phyloP scores from a whole-genome alignment of 306 rosid species.

The Gleditsia sinensis region DNA sequence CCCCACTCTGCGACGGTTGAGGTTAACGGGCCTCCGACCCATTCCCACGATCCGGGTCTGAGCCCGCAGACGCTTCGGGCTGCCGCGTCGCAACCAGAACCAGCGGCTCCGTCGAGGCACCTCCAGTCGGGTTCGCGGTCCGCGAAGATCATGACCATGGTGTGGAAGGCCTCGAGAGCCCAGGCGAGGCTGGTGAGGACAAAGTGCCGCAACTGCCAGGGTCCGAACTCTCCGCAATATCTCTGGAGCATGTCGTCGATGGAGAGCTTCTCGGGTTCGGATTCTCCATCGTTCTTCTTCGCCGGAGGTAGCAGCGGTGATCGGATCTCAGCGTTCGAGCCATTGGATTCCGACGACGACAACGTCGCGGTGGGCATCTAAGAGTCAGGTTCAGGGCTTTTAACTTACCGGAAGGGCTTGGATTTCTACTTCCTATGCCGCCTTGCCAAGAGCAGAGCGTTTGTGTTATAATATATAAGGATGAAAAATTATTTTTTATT shows the following conservation, averaged over 20 bases:
- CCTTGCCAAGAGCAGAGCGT: too few relatives aligned
- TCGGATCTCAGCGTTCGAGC: constrained; percentile 3
- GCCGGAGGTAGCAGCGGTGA: constrained; percentile 43
- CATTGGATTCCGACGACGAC: not conserved
- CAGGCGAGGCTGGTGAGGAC: constrained; percentile 81
- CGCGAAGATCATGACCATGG: constrained; percentile 94
- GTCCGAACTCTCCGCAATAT: constrained; percentile 87
- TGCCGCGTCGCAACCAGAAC: constrained; percentile 38
- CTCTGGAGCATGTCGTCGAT: constrained; percentile 76
- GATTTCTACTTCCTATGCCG: not conserved
- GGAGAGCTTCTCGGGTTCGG: constrained; percentile 43
- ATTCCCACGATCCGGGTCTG: constrained; percentile 68
- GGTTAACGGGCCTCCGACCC: constrained; percentile 47
- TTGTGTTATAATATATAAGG: too few relatives aligned
- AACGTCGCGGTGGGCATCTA: constrained; percentile 27
- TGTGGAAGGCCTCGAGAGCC: constrained; percentile 91
- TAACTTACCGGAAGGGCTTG: not conserved
- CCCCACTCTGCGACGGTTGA: constrained; percentile 80
- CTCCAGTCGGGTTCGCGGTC: constrained; percentile 73
- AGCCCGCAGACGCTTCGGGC: constrained; percentile 48
- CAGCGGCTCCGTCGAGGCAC: constrained; percentile 32
- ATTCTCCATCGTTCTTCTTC: not conserved
- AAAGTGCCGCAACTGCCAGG: constrained; percentile 83
- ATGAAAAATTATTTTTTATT: not conserved
- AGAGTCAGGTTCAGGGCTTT: not conserved